Base-by-base conservation (phyloP, 306 rosid genomes). In the Citrullus colocynthis region DNA sequence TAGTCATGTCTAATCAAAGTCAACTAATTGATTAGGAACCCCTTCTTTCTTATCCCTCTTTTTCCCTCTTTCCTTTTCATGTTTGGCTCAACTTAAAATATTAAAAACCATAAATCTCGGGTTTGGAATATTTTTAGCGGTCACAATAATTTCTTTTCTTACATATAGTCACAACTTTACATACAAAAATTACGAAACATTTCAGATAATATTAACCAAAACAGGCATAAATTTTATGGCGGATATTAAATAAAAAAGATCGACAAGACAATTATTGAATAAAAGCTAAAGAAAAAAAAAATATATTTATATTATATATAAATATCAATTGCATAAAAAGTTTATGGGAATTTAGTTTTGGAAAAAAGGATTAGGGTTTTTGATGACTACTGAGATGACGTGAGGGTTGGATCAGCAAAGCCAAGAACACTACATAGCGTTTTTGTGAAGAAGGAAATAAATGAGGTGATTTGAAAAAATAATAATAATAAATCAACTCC, bases 1-100 rank as follows among this genome's bases (percentile, higher is more conserved):
- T 72, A 72, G 58, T 49, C 36, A 48, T 49, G 76, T 72, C 76
- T 11, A 72, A 72, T 72, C 76, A 72, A 72, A 72, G 76, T 72
- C 76, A 72, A 49, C 76, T 72, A 24, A 24, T 24, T 72, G 76
- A 72, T 72, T 72, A 24, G 59, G 55, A 72, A 28, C 34, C 76
- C 75, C 42, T 71, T 72, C 36, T 71, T 44, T 69, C 59, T 48
- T 48, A 20, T 45, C 75, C 18, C 36, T 24, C 51, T n/a, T 66
- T 8, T 66, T 12, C 8, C 15, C 32, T 20, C 21, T 20, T 45
- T 44, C 45, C 30, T 70, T 44, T 70, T 20, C 30, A 69, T 70
- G 18, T 70, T 20, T 42, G 5, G 51, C 8, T 16, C 41, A 66
- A n/a, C 21, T 39, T 66, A 66, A 66, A 39, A 66, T 65, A 37